Conservation (phyloP, 2,329 filamentous ascomycete species). For the Dactylonectria macrodidyma region DNA sequence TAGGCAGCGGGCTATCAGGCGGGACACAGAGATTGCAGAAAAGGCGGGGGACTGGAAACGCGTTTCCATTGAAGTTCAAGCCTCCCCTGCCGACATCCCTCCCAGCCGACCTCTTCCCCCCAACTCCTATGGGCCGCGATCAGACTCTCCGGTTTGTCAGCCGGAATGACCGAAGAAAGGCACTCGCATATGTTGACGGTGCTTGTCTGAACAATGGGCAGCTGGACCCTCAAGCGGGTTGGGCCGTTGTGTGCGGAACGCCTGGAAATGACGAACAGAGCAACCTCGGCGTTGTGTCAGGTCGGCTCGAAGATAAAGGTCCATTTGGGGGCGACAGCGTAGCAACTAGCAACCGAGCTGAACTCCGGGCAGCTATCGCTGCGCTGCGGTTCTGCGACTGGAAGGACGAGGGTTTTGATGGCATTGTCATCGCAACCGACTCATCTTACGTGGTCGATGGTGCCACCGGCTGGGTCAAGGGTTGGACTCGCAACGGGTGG, state of each 20-base stretch:
- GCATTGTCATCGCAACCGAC: slow-evolving; percentile 58
- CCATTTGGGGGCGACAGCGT: slow-evolving; percentile 53
- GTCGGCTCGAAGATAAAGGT: slow-evolving; percentile 59
- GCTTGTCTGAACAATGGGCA: slow-evolving; percentile 61
- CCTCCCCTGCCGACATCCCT: neutral
- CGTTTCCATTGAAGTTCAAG: slow-evolving; percentile 17
- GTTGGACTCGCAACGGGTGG: slow-evolving; percentile 59
- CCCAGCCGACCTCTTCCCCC: slow-evolving; percentile 14
- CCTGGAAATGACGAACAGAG: neutral
- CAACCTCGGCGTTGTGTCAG: slow-evolving; percentile 12
- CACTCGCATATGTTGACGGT: slow-evolving; percentile 63
- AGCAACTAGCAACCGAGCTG: slow-evolving; percentile 61
- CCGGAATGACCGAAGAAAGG: slow-evolving; percentile 5
- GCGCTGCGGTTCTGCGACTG: slow-evolving; percentile 39
- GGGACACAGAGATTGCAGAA: neutral
- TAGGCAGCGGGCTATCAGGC: neutral
- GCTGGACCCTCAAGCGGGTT: slow-evolving; percentile 55
- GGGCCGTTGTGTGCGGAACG: slow-evolving; percentile 52
- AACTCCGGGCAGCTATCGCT: slow-evolving; percentile 29
- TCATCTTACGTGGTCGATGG: slow-evolving; percentile 33
- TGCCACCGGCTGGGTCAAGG: slow-evolving; percentile 20
- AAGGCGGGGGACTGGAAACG: slow-evolving; percentile 11
- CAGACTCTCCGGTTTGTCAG: slow-evolving; percentile 27
- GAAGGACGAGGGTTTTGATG: slow-evolving; percentile 45
- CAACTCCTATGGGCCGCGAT: neutral